Conservation (phyloP, 768 basidiomycete genomes). For the Neoboletus subvelutipes region DNA sequence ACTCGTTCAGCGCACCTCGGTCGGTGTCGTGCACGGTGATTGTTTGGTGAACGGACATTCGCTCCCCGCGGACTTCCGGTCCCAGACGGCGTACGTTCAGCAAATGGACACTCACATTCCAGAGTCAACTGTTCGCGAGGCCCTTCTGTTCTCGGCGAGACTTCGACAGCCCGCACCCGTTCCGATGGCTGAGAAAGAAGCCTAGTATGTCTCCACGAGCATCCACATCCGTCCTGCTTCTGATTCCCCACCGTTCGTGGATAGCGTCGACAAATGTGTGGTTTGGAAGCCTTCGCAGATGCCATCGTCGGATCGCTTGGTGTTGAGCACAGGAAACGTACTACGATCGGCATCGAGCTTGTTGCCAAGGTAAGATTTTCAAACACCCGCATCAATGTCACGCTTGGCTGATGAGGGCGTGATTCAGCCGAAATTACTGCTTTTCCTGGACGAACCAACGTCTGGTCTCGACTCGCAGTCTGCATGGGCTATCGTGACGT, state of each 20-base stretch:
- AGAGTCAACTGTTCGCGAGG: conserved; percentile 77
- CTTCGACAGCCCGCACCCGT: conserved; percentile 72
- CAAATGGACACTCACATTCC: conserved; percentile 82
- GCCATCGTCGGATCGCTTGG: conserved; percentile 59
- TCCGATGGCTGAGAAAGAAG: conserved; percentile 68
- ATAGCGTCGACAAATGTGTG: conserved; percentile 60
- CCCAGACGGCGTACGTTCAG: conserved; percentile 59
- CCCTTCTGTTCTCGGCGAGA: conserved; percentile 74
- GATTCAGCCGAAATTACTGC: conserved; percentile 41
- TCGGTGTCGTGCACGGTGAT: conserved; percentile 51
- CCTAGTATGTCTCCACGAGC: conserved; percentile 52
- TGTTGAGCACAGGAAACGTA: conserved; percentile 52
- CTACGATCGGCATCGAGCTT: conserved; percentile 61
- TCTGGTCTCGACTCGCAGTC: conserved; percentile 54
- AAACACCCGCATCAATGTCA: background rate
- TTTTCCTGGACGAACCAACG: conserved; percentile 64
- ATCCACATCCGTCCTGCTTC: background rate
- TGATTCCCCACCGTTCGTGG: background rate
- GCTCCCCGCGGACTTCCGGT: conserved; percentile 56
- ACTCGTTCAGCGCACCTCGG: conserved; percentile 47
- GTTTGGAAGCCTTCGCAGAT: conserved; percentile 58
- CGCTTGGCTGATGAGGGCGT: background rate
- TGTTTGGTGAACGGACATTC: conserved; percentile 54
- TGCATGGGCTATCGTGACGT: conserved; percentile 49
- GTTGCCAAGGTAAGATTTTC: conserved; percentile 47